Conservation (phyloP, 768 basidiomycete species). For the Boletus pseudopeckii region DNA sequence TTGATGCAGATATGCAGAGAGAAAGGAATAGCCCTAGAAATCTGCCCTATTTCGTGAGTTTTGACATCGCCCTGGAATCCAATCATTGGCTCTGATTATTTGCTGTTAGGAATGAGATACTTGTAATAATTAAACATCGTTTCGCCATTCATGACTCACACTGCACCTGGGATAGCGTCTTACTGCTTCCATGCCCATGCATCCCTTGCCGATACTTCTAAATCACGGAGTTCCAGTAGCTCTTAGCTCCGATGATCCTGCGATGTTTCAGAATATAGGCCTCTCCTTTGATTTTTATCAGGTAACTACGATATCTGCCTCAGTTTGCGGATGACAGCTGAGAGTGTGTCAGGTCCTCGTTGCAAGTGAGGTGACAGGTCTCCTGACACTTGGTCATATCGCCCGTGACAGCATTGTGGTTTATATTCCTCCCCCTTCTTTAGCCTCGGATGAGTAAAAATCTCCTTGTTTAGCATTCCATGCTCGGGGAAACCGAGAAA, state of each 20-base stretch:
- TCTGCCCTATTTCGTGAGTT: constrained; percentile 79
- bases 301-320: constrained; percentile 32
- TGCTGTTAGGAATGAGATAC: constrained; percentile 60
- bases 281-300: constrained; percentile 79
- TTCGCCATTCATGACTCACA: background rate
- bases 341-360: constrained; percentile 51
- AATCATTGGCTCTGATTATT: background rate
- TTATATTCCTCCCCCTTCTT: background rate
- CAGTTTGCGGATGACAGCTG: background rate
- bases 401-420: constrained; percentile 68
- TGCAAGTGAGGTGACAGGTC: constrained; percentile 61
- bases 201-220: constrained; percentile 67
- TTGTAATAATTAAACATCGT: constrained; percentile 40
- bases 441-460: background rate
- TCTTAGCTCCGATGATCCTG: constrained; percentile 72
- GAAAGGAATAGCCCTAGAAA: constrained; percentile 61
- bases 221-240: constrained; percentile 73
- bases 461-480: constrained; percentile 44
- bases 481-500: constrained; percentile 47
- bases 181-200: constrained; percentile 77
- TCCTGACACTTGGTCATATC: constrained; percentile 58
- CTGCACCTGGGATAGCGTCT: constrained; percentile 45
- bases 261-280: constrained; percentile 75
- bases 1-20: constrained; percentile 66
- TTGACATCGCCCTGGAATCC: background rate